Base-by-base conservation (phyloP, 306 rosid genomes). In the Cucurbita pepo region DNA sequence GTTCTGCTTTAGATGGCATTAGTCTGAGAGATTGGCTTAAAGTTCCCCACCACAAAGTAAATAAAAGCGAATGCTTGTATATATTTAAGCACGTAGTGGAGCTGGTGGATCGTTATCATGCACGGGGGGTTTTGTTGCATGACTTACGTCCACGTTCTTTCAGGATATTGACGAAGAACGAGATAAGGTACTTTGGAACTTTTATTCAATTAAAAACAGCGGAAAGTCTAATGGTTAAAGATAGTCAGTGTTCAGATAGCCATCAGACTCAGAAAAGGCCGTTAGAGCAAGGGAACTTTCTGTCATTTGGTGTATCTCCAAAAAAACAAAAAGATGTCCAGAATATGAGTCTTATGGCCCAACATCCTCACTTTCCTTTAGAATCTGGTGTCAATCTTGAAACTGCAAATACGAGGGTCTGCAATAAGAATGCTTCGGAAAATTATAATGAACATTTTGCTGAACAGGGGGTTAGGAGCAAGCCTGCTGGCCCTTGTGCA, bases 21-120 rank as follows among this genome's bases (percentile, higher is more conserved):
- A 88, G 79, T 79, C 77, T 93, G 80, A 87, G 96, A 85, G 91
- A 90, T 58, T 93, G 98, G 97, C 82, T 93, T 79, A 87, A 81
- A 79, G 73, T 18, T 65, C 83, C 78, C 63, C 75, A 56, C 69
- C 86, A 73, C 63, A 85, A 76, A 77, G 86, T 73, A 41, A 83
- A 82, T 73, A 93, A 88, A 85, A 77, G 57, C 60, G 89, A 84
- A 76, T 75, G 88, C 79, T 64, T 93, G 83, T 38, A 79, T 86
- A 75, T 88, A 82, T 90, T 88, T 77, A 86, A 82, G 77, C 88
- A 82, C 73, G 87, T 93, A 78, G 90, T 89, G 79, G 86, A 86
- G 77, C 87, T 90, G 66, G 90, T 93, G 77, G 88, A 90, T 60
- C 73, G 61, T 50, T 81, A 55, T 72, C 93, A 90, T 77, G 83